These are phyloP conservation scores for Russula foetens DNA, from an alignment of 768 basidiomycete genomes.

Conservation along the genomic window DNA sequence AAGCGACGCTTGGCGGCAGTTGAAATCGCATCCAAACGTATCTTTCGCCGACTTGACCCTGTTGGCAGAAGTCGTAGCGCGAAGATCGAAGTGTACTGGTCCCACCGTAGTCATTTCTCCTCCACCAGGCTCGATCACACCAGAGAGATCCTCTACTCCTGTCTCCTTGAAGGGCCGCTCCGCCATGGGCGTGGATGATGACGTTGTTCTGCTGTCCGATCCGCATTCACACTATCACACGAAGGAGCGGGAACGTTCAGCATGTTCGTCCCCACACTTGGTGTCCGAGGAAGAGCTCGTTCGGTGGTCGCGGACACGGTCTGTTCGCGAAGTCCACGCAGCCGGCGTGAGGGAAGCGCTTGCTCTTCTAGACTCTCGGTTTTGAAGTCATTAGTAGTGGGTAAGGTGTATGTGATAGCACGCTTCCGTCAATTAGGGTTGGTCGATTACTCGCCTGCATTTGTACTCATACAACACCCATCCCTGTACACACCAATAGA, in stretches of 20 bases:
- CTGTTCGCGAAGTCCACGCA: slow-evolving; percentile 57
- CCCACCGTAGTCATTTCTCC: slow-evolving; percentile 56
- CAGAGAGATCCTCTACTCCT: slow-evolving; percentile 40
- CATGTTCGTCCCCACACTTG: slow-evolving; percentile 40
- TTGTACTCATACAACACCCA: neutral
- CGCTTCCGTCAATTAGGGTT: neutral
- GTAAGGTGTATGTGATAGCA: neutral
- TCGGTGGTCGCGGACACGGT: slow-evolving; percentile 47
- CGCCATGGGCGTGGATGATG: slow-evolving; percentile 21
- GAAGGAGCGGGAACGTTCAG: slow-evolving; percentile 31
- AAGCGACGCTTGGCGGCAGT: slow-evolving; percentile 73
- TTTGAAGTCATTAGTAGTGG: slow-evolving; percentile 10
- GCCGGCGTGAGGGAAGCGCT: slow-evolving; percentile 72
- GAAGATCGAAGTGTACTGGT: slow-evolving; percentile 69
- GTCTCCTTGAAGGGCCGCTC: slow-evolving; percentile 1
- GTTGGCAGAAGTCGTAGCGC: slow-evolving; percentile 84
- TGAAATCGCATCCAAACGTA: slow-evolving; percentile 85
- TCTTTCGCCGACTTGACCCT: slow-evolving; percentile 76
- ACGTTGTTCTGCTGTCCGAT: slow-evolving; percentile 42
- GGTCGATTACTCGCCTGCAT: slow-evolving; percentile 1
- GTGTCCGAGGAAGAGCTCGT: slow-evolving; percentile 55
- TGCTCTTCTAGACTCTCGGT: slow-evolving; percentile 53
- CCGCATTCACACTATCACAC: slow-evolving; percentile 46
- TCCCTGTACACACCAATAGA: neutral
- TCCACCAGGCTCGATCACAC: slow-evolving; percentile 40